phyloP scores from a whole-genome alignment of 2,329 filamentous ascomycete genomes.

The Tolypocladium inflatum region DNA sequence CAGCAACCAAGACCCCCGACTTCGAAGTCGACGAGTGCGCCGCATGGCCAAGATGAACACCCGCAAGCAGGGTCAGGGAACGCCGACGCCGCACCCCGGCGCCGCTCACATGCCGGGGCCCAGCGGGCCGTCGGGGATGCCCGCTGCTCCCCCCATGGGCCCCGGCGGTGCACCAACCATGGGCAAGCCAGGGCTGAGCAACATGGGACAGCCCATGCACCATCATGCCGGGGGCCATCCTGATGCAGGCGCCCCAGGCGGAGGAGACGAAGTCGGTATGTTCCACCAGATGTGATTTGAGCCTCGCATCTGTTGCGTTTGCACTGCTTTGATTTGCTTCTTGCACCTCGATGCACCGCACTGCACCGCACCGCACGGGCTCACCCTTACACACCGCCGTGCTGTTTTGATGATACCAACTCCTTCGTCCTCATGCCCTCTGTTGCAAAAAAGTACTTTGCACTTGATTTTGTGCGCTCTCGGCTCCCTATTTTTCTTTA shows the following conservation, averaged over 20 bases:
- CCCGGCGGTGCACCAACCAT: conserved; percentile 44
- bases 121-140: conserved; percentile 54
- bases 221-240: conserved; percentile 37
- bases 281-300: conserved; percentile 80
- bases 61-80: conserved; percentile 60
- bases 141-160: conserved; percentile 52
- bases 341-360: conserved; percentile 8
- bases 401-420: conserved; percentile 30
- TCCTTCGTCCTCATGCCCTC: conserved; percentile 6
- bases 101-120: conserved; percentile 58
- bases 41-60: conserved; percentile 94
- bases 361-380: conserved; percentile 8
- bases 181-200: conserved; percentile 56
- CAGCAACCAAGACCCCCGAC: conserved; percentile 89
- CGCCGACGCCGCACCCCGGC: conserved; percentile 45
- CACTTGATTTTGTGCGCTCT: conserved; percentile 13
- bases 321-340: conserved; percentile 15
- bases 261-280: conserved; percentile 91
- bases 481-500: conserved; percentile 9
- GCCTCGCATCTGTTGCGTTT: conserved; percentile 30
- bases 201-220: conserved; percentile 59
- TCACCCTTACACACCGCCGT: conserved; percentile 2
- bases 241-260: conserved; percentile 51
- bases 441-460: conserved; percentile 9
- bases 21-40: conserved; percentile 84